phyloP scores from a whole-genome alignment of 108 stramenopile genomes.

The Skeletonema costatum region DNA sequence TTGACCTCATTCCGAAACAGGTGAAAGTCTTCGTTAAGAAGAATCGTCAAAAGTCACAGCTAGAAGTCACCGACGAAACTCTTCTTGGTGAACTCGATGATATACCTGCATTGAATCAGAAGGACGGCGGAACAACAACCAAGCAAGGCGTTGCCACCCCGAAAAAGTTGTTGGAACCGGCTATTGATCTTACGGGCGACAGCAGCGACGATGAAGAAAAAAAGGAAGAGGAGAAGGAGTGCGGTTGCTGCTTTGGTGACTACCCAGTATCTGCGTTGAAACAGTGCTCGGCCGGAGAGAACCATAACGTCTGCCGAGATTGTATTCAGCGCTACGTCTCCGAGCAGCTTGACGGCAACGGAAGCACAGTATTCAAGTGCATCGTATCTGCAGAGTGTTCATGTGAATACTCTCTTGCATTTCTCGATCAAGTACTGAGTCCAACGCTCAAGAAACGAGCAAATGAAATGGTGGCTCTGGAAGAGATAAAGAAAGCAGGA shows the following conservation, averaged over 20 bases:
- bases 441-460: slow-evolving; percentile 17
- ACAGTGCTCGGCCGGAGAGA: slow-evolving; percentile 3
- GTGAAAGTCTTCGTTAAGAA: neutral
- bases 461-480: slow-evolving; percentile 2
- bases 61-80: neutral
- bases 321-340: slow-evolving; percentile 27
- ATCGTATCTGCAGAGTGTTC: slow-evolving; percentile 8
- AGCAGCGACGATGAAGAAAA: slow-evolving; percentile 11
- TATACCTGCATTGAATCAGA: slow-evolving; percentile 11
- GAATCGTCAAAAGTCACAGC: neutral
- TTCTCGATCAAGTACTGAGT: slow-evolving; percentile 13
- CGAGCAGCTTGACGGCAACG: slow-evolving; percentile 22
- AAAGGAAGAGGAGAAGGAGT: slow-evolving; percentile 9
- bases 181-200: slow-evolving; percentile 17
- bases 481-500: slow-evolving; percentile 14
- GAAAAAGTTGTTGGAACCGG: neutral
- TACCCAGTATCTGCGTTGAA: slow-evolving; percentile 10
- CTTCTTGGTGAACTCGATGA: slow-evolving; percentile 8
- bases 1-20: neutral
- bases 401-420: slow-evolving; percentile 1
- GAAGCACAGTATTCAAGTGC: slow-evolving; percentile 16
- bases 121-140: neutral
- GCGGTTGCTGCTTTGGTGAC: slow-evolving; percentile 23
- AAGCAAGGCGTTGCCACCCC: neutral
- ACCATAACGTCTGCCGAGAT: slow-evolving; percentile 12